Evolutionary conservation across 2,329 filamentous ascomycete species (phyloP).

Genomic region (Coniosporium tulheliwenetii): DNA sequence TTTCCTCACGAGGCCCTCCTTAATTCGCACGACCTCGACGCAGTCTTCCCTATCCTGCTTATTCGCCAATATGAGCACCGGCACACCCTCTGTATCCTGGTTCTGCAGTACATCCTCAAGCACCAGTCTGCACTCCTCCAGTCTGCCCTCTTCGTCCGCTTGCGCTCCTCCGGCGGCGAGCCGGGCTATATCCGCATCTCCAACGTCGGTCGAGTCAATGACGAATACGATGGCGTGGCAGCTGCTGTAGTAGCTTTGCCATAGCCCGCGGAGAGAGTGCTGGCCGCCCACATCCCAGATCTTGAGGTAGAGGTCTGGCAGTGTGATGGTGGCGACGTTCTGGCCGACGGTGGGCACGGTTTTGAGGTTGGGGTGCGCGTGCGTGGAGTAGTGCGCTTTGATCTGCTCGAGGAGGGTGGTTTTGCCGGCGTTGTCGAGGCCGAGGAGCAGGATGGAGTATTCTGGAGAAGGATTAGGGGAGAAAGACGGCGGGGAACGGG

Average conservation of each 20-base stretch:
- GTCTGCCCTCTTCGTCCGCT: slow-evolving; percentile 32
- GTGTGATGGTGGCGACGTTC: slow-evolving; percentile 77
- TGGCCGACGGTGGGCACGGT: slow-evolving; percentile 95
- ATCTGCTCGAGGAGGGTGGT: slow-evolving; percentile 96
- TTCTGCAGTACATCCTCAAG: slow-evolving; percentile 81
- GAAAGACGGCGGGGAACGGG: not conserved
- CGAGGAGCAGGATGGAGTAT: slow-evolving; percentile 92
- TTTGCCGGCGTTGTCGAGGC: slow-evolving; percentile 96
- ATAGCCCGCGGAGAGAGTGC: slow-evolving; percentile 71
- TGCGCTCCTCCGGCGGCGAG: slow-evolving; percentile 19
- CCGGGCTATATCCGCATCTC: slow-evolving; percentile 56
- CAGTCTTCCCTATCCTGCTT: slow-evolving; percentile 98
- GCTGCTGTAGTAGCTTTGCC: slow-evolving; percentile 88
- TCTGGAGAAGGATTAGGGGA: slow-evolving; percentile 35
- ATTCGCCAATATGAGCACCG: slow-evolving; percentile 82
- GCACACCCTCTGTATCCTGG: slow-evolving; percentile 79
- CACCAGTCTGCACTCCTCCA: slow-evolving; percentile 80
- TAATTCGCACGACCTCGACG: slow-evolving; percentile 92
- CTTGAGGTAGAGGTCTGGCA: slow-evolving; percentile 93
- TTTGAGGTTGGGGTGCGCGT: slow-evolving; percentile 50
- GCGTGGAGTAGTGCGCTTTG: slow-evolving; percentile 50
- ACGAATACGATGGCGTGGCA: slow-evolving; percentile 98
- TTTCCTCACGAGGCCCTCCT: slow-evolving; percentile 87
- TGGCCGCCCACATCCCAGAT: slow-evolving; percentile 98
- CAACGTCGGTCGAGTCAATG: slow-evolving; percentile 87